Conservation (phyloP, 1,284 basidiomycete genomes). For the Ceratobasidium sp. region DNA sequence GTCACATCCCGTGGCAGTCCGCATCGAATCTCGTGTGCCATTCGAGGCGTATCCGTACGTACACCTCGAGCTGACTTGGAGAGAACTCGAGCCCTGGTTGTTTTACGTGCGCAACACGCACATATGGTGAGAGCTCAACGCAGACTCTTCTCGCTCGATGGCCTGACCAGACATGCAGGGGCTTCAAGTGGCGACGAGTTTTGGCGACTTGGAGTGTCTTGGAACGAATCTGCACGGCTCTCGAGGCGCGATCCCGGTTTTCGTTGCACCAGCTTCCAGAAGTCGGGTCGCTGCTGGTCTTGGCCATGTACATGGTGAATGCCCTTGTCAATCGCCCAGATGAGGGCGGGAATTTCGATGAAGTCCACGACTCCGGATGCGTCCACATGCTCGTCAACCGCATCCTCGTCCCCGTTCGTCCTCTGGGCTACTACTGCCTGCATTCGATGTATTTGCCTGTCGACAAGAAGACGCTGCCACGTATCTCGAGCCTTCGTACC, state of each 20-base stretch:
- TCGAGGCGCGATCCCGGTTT: neutral
- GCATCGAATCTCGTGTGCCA: conserved; percentile 10
- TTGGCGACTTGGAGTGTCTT: neutral
- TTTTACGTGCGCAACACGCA: neutral
- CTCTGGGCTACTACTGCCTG: neutral
- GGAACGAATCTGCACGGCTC: neutral
- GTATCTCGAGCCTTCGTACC: conserved; percentile 13
- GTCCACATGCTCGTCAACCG: too few relatives aligned
- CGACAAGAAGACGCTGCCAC: neutral
- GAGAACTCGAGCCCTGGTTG: neutral
- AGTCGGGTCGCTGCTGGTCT: neutral
- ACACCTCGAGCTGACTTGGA: neutral
- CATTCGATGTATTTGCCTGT: neutral
- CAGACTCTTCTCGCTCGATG: neutral
- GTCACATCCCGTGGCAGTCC: neutral
- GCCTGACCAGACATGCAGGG: neutral
- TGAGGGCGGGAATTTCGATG: neutral
- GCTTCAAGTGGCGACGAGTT: neutral
- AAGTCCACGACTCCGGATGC: neutral
- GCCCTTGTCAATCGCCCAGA: conserved; percentile 13
- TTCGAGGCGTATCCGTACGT: conserved; percentile 10
- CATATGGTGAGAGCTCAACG: conserved; percentile 5
- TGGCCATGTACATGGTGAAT: conserved; percentile 1
- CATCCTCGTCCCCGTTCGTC: neutral
- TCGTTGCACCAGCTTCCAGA: neutral